Conservation (phyloP, 2,329 filamentous ascomycete species). For the Nigrospora osmanthi region DNA sequence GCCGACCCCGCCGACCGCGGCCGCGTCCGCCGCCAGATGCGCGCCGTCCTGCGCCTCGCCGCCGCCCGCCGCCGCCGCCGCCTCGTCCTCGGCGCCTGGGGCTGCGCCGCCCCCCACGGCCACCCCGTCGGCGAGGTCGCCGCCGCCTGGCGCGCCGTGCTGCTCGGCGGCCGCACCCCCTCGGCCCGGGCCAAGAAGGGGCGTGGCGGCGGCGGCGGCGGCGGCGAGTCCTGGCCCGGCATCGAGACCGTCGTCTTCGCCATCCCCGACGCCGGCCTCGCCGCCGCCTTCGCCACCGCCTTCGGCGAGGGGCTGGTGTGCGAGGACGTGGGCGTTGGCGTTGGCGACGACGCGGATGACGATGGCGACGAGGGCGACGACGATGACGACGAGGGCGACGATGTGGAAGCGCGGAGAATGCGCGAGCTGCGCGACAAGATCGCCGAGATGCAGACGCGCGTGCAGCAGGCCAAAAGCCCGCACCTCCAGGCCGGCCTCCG, state of each 20-base stretch:
- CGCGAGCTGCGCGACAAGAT: constrained; percentile 20
- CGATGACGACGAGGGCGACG: constrained; percentile 8
- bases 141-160: constrained; percentile 40
- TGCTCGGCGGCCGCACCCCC: constrained; percentile 19
- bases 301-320: constrained; percentile 33
- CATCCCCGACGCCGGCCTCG: constrained; percentile 43
- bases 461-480: constrained; percentile 13
- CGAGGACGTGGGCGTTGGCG: constrained; percentile 14
- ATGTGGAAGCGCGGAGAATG: constrained; percentile 4
- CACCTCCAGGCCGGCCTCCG: constrained; percentile 18
- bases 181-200: constrained; percentile 2
- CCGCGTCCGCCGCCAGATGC: constrained; percentile 46
- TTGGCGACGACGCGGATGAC: constrained; percentile 8
- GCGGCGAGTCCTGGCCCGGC: constrained; percentile 27
- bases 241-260: constrained; percentile 51
- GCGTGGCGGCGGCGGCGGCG: constrained; percentile 10
- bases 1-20: constrained; percentile 40
- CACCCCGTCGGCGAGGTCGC: constrained; percentile 55
- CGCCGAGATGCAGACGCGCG: constrained; percentile 15
- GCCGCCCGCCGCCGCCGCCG: constrained; percentile 33
- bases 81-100: constrained; percentile 56
- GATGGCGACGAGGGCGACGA: constrained; percentile 8
- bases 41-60: constrained; percentile 45
- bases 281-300: constrained; percentile 38
- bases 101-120: constrained; percentile 51